Evolutionary conservation across 805 yeast genomes (phyloP).

Genomic region (Lipomyces chichibuensis): DNA sequence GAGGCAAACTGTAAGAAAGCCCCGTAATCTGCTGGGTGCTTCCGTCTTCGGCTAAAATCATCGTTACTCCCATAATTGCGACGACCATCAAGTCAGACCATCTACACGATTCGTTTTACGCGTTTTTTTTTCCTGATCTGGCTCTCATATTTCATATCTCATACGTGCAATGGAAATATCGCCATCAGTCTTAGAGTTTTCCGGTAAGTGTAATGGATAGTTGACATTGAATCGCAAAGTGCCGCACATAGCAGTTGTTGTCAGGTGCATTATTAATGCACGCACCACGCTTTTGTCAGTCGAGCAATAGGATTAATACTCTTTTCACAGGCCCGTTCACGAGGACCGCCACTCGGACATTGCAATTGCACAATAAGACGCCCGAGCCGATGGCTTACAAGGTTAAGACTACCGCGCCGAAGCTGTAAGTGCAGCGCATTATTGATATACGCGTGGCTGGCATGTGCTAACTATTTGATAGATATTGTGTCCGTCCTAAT

Average conservation of each 20-base stretch:
- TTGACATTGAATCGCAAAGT: slow-evolving; percentile 1
- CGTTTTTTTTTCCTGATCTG: neutral
- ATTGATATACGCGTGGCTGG: neutral
- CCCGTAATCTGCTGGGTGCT: neutral
- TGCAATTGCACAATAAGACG: slow-evolving; percentile 61
- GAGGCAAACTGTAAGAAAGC: too few relatives aligned
- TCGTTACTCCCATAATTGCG: neutral
- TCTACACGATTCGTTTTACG: neutral
- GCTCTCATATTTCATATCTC: neutral
- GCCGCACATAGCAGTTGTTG: neutral
- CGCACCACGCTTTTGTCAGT: neutral
- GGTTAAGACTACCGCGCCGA: slow-evolving; percentile 98
- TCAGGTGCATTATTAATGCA: neutral
- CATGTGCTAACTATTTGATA: slow-evolving; percentile 5
- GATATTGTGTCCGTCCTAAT: slow-evolving; percentile 91
- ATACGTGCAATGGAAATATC: slow-evolving; percentile 61
- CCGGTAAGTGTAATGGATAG: slow-evolving; percentile 56
- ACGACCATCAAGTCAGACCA: neutral
- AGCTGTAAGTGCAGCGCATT: slow-evolving; percentile 52
- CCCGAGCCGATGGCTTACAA: slow-evolving; percentile 76
- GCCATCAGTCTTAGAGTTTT: slow-evolving; percentile 74
- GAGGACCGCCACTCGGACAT: slow-evolving; percentile 66
- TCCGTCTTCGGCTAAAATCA: neutral
- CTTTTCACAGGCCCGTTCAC: slow-evolving; percentile 64
- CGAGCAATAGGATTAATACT: neutral